A percentile compares a stretch with the other conserved stretches of the same genome.
These are phyloP conservation scores for Aspergillus asperescens DNA, from an alignment of 495 filamentous ascomycete genomes.

Conservation along the genomic window DNA sequence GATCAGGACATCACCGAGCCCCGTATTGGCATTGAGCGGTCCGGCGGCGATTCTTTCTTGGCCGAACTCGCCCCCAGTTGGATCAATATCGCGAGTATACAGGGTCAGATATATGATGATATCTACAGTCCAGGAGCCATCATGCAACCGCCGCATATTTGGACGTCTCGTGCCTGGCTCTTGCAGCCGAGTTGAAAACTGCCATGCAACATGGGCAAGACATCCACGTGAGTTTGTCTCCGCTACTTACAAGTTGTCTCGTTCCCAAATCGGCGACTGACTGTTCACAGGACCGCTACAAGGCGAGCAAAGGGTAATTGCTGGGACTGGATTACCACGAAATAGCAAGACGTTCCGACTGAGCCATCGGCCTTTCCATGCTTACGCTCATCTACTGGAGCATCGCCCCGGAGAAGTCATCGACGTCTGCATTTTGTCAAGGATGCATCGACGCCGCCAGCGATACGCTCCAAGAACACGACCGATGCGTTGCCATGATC, in stretches of 20 bases:
- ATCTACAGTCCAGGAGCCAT: conserved; percentile 13
- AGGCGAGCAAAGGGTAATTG: conserved; percentile 8
- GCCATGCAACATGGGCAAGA: conserved; percentile 7
- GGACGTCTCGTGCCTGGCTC: conserved; percentile 11
- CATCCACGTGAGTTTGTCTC: conserved; percentile 9
- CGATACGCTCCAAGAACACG: conserved; percentile 11
- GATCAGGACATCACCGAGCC: conserved; percentile 8
- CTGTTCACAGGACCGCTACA: not conserved
- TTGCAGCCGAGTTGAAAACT: conserved; percentile 10
- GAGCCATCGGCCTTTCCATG: conserved; percentile 12
- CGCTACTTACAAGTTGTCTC: not conserved
- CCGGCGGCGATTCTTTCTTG: not conserved
- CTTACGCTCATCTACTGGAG: conserved; percentile 17
- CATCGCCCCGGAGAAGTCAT: conserved; percentile 11
- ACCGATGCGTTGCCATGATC: conserved; percentile 11
- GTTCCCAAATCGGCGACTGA: not conserved
- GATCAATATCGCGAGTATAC: conserved; percentile 10
- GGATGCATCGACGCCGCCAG: conserved; percentile 17
- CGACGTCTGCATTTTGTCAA: conserved; percentile 3
- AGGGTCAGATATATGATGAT: conserved; percentile 11
- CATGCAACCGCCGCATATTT: conserved; percentile 3
- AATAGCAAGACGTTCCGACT: conserved; percentile 6
- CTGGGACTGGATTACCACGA: conserved; percentile 4
- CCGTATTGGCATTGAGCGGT: not conserved
- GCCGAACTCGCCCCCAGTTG: not conserved